Conservation (phyloP, 1,284 basidiomycete species). For the Cutaneotrichosporon arboriforme region DNA sequence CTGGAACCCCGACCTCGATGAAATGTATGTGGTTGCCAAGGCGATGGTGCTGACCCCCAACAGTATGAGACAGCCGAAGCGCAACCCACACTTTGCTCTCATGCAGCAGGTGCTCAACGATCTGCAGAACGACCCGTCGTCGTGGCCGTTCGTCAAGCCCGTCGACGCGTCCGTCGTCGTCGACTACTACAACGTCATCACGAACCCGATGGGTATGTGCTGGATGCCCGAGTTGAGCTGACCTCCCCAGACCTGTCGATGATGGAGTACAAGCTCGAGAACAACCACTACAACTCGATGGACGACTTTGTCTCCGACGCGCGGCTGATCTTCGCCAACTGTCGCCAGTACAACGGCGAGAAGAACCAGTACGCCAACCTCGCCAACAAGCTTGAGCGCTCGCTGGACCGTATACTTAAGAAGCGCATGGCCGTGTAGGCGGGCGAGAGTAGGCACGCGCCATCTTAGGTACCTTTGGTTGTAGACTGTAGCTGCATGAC, state of each 20-base stretch:
- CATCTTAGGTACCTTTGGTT: not conserved
- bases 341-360: constrained; percentile 81
- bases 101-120: constrained; percentile 84
- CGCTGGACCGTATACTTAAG: constrained; percentile 47
- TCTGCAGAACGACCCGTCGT: constrained; percentile 69
- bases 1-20: constrained; percentile 83
- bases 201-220: constrained; percentile 82
- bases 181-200: constrained; percentile 89
- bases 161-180: constrained; percentile 77
- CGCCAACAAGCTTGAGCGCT: constrained; percentile 71
- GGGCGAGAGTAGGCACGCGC: no score
- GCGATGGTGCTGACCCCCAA: not conserved
- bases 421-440: constrained; percentile 30
- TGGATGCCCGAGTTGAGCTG: not conserved
- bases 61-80: constrained; percentile 54
- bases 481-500: not conserved
- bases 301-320: constrained; percentile 76
- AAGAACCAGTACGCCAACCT: constrained; percentile 78
- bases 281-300: constrained; percentile 64
- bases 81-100: constrained; percentile 55
- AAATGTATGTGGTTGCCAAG: constrained; percentile 55
- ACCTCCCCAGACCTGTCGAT: constrained; percentile 74
- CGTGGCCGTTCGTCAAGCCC: constrained; percentile 64
- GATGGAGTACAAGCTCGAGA: constrained; percentile 89
- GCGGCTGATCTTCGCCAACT: constrained; percentile 85